phyloP scores from a whole-genome alignment of 31 red algal species.

The Odonthalia washingtoniensis region DNA sequence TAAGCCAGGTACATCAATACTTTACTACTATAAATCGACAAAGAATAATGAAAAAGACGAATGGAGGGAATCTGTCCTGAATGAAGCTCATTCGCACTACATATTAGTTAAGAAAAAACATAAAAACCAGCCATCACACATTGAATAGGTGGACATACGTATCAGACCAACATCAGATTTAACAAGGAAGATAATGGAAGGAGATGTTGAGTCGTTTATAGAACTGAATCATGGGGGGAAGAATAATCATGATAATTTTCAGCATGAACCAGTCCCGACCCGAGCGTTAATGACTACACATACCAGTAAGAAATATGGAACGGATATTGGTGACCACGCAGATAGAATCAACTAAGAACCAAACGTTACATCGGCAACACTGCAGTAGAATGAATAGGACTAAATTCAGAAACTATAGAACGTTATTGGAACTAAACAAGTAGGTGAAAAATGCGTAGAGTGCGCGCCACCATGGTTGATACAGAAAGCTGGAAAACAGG shows the following conservation, averaged over 20 bases:
- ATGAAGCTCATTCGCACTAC: neutral
- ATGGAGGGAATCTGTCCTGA: neutral
- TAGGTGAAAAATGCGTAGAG: neutral
- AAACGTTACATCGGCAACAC: neutral
- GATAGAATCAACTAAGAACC: neutral
- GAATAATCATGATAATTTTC: neutral
- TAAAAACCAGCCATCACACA: slow-evolving; percentile 17
- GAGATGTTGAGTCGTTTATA: slow-evolving; percentile 25
- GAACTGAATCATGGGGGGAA: too few species aligned
- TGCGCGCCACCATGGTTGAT: neutral
- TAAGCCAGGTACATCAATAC: neutral
- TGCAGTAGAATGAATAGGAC: neutral
- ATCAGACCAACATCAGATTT: neutral
- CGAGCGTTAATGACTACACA: neutral
- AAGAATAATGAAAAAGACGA: slow-evolving; percentile 7
- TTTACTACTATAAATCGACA: slow-evolving; percentile 7
- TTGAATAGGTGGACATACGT: slow-evolving; percentile 21
- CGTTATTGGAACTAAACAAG: neutral
- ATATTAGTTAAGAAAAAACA: slow-evolving; percentile 1
- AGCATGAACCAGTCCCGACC: neutral
- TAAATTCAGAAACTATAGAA: neutral
- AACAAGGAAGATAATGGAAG: neutral
- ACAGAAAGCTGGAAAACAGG: neutral
- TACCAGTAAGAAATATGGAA: neutral
- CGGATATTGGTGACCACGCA: neutral